Conservation (phyloP, 1,284 basidiomycete species). For the Boletus sp. region DNA sequence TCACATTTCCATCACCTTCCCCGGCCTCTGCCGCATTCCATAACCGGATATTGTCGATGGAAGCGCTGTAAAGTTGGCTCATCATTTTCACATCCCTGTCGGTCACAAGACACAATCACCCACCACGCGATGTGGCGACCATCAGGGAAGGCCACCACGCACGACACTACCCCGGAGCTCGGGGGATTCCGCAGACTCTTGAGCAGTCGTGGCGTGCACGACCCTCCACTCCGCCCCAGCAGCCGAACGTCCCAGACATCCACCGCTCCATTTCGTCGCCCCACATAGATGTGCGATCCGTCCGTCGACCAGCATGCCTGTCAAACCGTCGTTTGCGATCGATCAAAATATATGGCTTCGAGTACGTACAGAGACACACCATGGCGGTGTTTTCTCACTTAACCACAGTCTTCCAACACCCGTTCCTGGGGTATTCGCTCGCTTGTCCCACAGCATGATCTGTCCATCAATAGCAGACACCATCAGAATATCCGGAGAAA, state of each 20-base stretch:
- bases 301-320: constrained; percentile 94
- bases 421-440: constrained; percentile 57
- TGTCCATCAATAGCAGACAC: constrained; percentile 92
- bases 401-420: constrained; percentile 84
- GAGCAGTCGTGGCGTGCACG: constrained; percentile 65
- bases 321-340: constrained; percentile 4
- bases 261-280: constrained; percentile 85
- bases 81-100: constrained; percentile 23
- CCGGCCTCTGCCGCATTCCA: constrained; percentile 87
- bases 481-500: constrained; percentile 83
- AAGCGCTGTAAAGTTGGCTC: constrained; percentile 56
- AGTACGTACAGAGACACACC: constrained; percentile 82
- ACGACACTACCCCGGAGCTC: constrained; percentile 89
- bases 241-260: constrained; percentile 93
- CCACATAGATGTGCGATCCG: constrained; percentile 87
- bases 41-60: constrained; percentile 88
- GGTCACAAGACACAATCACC: constrained; percentile 28
- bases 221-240: constrained; percentile 54
- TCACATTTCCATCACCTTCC: constrained; percentile 57
- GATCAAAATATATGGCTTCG: constrained; percentile 1
- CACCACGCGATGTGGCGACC: constrained; percentile 87
- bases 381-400: constrained; percentile 89
- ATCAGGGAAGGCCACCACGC: constrained; percentile 88
- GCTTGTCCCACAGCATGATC: constrained; percentile 86
- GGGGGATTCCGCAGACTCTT: constrained; percentile 82